These are phyloP conservation scores for Trichoderma asperellum DNA, from an alignment of 2,329 filamentous ascomycete genomes.

Conservation along the genomic window DNA sequence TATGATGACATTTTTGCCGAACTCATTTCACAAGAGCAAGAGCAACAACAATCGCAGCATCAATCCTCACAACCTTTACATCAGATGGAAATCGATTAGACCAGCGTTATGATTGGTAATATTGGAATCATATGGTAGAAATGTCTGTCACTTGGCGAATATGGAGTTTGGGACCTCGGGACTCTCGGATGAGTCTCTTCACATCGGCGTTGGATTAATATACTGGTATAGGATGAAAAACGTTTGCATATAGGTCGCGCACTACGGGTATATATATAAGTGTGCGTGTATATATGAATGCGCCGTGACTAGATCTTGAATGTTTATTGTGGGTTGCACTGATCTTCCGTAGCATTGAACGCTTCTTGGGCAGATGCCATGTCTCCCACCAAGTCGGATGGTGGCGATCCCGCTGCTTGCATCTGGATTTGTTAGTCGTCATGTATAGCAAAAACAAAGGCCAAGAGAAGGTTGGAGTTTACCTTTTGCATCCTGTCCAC, in stretches of 20 bases:
- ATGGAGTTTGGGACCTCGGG: conserved; percentile 11
- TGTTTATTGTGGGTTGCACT: conserved; percentile 64
- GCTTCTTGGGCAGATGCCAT: conserved; percentile 81
- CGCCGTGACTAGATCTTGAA: conserved; percentile 37
- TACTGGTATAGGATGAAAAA: conserved; percentile 31
- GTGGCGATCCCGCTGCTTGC: conserved; percentile 92
- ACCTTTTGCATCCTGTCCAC: conserved; percentile 99
- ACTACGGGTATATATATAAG: conserved; percentile 37
- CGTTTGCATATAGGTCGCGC: conserved; percentile 22
- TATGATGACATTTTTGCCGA: conserved; percentile 64
- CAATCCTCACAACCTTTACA: conserved; percentile 38
- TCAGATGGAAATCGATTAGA: conserved; percentile 53
- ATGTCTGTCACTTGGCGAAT: not conserved
- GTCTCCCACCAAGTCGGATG: conserved; percentile 87
- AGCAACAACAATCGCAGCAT: conserved; percentile 30
- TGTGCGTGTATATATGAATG: conserved; percentile 28
- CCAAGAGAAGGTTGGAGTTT: conserved; percentile 22
- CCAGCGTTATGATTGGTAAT: conserved; percentile 30
- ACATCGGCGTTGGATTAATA: conserved; percentile 33
- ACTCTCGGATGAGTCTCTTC: conserved; percentile 31
- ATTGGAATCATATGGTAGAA: not conserved
- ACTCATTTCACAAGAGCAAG: conserved; percentile 42
- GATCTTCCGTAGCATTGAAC: conserved; percentile 63
- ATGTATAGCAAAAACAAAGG: not conserved
- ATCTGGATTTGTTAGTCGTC: conserved; percentile 63